phyloP scores from a whole-genome alignment of 768 basidiomycete species.

The Podaxis sp. region DNA sequence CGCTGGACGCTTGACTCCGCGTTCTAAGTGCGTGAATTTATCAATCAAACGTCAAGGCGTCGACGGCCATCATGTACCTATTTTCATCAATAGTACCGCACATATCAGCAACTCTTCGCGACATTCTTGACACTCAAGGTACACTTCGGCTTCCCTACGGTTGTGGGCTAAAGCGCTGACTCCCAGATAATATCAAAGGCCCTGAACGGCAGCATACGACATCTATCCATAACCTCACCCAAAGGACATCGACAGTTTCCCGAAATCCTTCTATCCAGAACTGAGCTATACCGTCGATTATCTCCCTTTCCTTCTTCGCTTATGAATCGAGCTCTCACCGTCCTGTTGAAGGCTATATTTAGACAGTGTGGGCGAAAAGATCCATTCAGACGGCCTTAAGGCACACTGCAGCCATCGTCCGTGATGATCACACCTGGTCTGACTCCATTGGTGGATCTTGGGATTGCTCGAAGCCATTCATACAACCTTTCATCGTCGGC shows the following conservation, averaged over 20 bases:
- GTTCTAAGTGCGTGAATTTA: not conserved
- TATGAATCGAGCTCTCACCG: not conserved
- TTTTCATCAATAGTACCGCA: not conserved
- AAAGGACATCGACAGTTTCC: not conserved
- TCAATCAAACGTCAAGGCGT: conserved; percentile 3
- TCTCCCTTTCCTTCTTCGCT: not conserved
- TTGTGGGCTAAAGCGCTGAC: not conserved
- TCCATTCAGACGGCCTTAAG: not conserved
- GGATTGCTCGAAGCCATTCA: not conserved
- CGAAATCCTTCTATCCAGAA: not conserved
- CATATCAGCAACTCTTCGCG: not conserved
- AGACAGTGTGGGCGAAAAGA: not conserved
- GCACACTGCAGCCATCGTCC: not conserved
- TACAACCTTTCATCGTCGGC: not conserved
- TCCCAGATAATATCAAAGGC: not conserved
- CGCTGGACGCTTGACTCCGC: not conserved
- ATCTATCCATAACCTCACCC: not conserved
- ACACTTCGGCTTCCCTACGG: not conserved
- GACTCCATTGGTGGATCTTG: not conserved
- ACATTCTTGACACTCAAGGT: conserved; percentile 1
- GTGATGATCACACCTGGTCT: not conserved
- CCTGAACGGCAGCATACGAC: not conserved
- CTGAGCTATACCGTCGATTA: not conserved
- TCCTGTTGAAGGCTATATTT: not conserved
- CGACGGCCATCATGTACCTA: not conserved